Conservation (phyloP, 441 rosid species). For the Aquilaria agallochum region DNA sequence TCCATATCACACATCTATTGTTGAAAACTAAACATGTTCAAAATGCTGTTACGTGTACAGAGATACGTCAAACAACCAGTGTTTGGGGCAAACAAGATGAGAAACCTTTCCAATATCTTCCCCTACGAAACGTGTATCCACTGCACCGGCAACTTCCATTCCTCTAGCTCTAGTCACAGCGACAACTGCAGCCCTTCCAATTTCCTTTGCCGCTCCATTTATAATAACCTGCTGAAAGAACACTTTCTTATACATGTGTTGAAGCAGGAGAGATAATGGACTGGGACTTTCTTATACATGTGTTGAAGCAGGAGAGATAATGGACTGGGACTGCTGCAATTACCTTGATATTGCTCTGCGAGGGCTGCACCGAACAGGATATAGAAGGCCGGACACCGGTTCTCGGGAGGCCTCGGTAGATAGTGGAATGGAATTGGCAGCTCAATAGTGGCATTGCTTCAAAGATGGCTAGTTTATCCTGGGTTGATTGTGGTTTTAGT, state of each 20-base stretch:
- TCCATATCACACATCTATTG: slow-evolving; percentile 71
- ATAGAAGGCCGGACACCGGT: slow-evolving; percentile 30
- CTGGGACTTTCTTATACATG: slow-evolving; percentile 4
- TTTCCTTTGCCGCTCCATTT: slow-evolving; percentile 90
- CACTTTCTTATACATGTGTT: slow-evolving; percentile 6
- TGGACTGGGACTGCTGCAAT: slow-evolving; percentile 3
- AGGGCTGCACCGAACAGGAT: slow-evolving; percentile 63
- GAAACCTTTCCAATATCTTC: slow-evolving; percentile 79
- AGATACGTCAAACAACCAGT: neutral
- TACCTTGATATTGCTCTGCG: slow-evolving; percentile 75
- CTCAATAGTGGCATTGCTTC: slow-evolving; percentile 51
- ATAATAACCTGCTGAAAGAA: slow-evolving; percentile 45
- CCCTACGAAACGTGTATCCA: slow-evolving; percentile 70
- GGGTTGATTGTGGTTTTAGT: no score
- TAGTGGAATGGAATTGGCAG: slow-evolving; percentile 35
- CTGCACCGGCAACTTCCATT: slow-evolving; percentile 91
- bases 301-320: neutral
- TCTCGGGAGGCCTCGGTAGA: slow-evolving; percentile 17
- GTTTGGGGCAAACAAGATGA: neutral
- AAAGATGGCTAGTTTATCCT: slow-evolving; percentile 2
- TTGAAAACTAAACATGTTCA: slow-evolving; percentile 6
- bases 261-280: neutral
- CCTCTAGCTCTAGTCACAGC: slow-evolving; percentile 86
- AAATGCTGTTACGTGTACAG: neutral
- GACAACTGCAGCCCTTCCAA: slow-evolving; percentile 83